Base-by-base conservation (phyloP, 129 eudicot species). In the Artemisia annua region DNA sequence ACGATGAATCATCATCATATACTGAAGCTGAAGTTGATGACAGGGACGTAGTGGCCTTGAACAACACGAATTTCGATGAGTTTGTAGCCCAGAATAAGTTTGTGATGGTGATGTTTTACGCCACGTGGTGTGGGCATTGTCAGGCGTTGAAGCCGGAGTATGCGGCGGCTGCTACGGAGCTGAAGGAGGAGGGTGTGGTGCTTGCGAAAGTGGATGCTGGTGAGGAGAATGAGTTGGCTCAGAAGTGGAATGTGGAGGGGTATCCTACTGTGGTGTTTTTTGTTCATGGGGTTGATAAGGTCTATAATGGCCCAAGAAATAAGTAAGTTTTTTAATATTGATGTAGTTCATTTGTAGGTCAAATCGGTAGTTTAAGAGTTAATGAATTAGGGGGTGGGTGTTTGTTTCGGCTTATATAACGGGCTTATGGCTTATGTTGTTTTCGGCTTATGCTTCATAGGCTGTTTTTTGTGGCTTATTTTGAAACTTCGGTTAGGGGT, bases 111-210 rank as follows among this genome's bases (percentile, higher is more conserved):
- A 87, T 87, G 82, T 92, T 89, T 75, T 92, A 89, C 75, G 94
- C 91, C 58, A 90, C 97, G 26, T 92, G 96, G 94, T 89, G 97
- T 72, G 96, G 88, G 11, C 88, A 92, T 68, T 89, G 94, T 63
- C 80, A 85, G 78, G 86, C 89, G 1, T 59, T 92, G 76, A 88
- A 87, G 54, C 96, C 97, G 75, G 97, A 92, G 60, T 92, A 87
- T 53, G 96, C 91, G 30, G 89, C 94, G 14, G 97, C 96, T 8
- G 97, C 97, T 20, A 78, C 85, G 71, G 94, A 78, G 83, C 54
- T 92, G 77, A 92, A 92, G 83, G 79, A 59, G 80, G 84, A 75
- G 2, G 76, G 55, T 30, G 96, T 85, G 56, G 89, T 79, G 67
- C 77, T 92, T 49, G 97, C 97, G 28, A 89, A 89, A 86, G 91